phyloP scores from a whole-genome alignment of 768 basidiomycete genomes.

The Hortiboletus flavorubellus region DNA sequence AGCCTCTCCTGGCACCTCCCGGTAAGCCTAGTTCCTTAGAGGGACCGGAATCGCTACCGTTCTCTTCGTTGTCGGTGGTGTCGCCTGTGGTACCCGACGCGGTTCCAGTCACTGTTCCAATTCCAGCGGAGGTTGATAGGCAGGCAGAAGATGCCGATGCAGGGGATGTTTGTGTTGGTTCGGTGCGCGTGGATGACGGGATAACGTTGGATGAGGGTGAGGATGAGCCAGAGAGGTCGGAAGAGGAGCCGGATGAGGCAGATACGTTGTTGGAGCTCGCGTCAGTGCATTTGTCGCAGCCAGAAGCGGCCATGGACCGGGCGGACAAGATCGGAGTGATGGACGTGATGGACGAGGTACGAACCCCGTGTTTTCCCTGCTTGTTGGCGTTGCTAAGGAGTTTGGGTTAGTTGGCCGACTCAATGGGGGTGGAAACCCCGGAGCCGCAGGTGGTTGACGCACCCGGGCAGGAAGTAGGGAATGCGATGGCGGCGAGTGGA shows the following conservation, averaged over 20 bases:
- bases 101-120: neutral
- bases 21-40: neutral
- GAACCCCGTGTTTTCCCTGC: neutral
- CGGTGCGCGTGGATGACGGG: neutral
- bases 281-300: conserved; percentile 21
- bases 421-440: neutral
- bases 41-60: neutral
- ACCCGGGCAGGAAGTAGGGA: neutral
- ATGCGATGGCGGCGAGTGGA: conserved; percentile 7
- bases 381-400: neutral
- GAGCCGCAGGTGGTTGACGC: neutral
- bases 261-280: conserved; percentile 24
- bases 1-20: neutral
- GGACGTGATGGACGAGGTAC: conserved; percentile 12
- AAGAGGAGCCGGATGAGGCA: conserved; percentile 7
- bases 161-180: neutral
- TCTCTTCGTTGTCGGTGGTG: neutral
- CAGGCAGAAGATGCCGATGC: neutral
- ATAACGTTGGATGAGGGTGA: neutral
- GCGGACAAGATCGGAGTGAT: neutral
- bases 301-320: neutral
- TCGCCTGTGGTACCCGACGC: neutral
- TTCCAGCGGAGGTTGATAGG: neutral
- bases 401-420: neutral
- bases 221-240: neutral